Conservation (phyloP, 306 rosid species). For the Cicer judaicum region DNA sequence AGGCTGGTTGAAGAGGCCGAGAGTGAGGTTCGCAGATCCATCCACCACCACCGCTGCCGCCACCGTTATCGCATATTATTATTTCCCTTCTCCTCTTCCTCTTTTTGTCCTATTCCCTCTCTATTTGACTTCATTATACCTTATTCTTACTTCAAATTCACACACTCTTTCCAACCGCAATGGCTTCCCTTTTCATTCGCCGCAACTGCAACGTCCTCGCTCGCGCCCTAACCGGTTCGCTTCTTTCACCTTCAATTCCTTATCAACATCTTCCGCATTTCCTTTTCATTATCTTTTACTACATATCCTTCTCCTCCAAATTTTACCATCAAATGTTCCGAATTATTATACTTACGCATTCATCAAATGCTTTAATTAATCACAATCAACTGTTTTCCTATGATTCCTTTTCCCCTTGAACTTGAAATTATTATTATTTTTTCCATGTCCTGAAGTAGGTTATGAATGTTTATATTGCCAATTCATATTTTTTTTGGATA, state of each 20-base stretch:
- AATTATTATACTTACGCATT: background rate
- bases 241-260: background rate
- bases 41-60: background rate
- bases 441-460: constrained; percentile 5
- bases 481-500: background rate
- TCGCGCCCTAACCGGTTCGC: constrained; percentile 56
- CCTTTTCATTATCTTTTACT: background rate
- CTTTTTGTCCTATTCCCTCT: background rate
- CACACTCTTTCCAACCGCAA: constrained; percentile 34
- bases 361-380: background rate
- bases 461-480: background rate
- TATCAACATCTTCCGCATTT: background rate
- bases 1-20: constrained; percentile 23
- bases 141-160: background rate
- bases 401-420: background rate
- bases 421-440: too few species aligned
- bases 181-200: constrained; percentile 62
- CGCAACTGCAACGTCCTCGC: constrained; percentile 45
- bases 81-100: background rate
- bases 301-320: background rate
- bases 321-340: background rate
- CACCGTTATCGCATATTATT: constrained; percentile 18
- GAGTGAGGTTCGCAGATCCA: constrained; percentile 46
- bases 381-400: constrained; percentile 1
- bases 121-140: constrained; percentile 18